Evolutionary conservation across 2,329 filamentous ascomycete genomes (phyloP).

Genomic region (Colletotrichum caudatum): DNA sequence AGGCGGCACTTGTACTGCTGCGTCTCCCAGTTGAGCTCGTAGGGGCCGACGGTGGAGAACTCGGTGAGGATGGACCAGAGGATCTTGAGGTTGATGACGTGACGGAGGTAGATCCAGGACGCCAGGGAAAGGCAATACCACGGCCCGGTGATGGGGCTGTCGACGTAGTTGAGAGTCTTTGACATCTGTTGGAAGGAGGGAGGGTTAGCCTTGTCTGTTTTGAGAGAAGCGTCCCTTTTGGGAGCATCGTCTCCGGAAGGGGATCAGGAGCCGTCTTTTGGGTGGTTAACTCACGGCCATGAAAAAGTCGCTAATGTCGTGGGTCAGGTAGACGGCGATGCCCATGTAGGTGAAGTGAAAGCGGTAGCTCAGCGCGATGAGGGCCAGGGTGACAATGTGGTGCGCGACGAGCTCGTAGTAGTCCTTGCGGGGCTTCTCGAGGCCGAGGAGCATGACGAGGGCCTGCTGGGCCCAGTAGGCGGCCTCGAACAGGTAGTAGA

Average conservation of each 20-base stretch:
- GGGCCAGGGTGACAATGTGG: conserved; percentile 75
- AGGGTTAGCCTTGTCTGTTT: too few species aligned
- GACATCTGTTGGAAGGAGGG: conserved; percentile 60
- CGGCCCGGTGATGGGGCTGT: conserved; percentile 70
- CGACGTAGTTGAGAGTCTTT: conserved; percentile 79
- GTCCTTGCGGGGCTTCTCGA: conserved; percentile 81
- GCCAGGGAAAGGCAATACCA: conserved; percentile 75
- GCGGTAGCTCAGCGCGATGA: conserved; percentile 77
- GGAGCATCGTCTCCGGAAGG: too few species aligned
- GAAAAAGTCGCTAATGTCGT: conserved; percentile 82
- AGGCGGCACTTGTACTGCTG: conserved; percentile 71
- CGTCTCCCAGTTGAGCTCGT: conserved; percentile 68
- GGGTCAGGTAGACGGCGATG: conserved; percentile 78
- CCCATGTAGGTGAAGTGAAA: conserved; percentile 85
- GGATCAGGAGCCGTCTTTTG: too few species aligned
- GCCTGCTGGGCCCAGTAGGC: conserved; percentile 82
- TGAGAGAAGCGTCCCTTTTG: too few species aligned
- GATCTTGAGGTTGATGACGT: conserved; percentile 73
- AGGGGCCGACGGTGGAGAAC: conserved; percentile 69
- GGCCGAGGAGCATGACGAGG: conserved; percentile 74
- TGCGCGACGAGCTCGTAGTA: conserved; percentile 80
- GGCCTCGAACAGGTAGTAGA: conserved; percentile 80
- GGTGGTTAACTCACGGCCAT: conserved; percentile 68
- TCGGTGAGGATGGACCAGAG: conserved; percentile 69
- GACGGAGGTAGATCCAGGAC: conserved; percentile 78